Evolutionary conservation across 78 protist species (phyloP).

Genomic region (Thecamonas trahens): DNA sequence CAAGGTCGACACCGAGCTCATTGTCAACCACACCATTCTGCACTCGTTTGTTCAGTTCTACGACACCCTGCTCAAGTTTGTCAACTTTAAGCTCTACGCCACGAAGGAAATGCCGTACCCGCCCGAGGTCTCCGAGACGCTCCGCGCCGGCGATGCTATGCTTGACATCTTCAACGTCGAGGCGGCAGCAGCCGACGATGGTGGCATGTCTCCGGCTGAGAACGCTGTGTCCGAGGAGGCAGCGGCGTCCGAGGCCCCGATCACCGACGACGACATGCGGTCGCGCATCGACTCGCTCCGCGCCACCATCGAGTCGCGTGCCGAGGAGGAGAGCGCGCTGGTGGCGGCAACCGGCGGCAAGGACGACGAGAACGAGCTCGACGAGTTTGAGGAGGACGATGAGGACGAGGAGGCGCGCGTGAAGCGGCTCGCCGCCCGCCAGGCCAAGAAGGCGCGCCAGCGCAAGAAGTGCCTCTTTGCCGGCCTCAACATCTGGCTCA

Average conservation of each 20-base stretch:
- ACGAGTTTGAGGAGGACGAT: neutral
- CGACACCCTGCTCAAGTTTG: conserved; percentile 60
- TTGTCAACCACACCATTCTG: conserved; percentile 79
- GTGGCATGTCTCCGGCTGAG: neutral
- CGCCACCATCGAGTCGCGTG: conserved; percentile 12
- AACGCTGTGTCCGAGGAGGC: neutral
- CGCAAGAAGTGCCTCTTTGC: neutral
- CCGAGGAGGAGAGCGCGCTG: conserved; percentile 19
- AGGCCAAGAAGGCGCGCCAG: neutral
- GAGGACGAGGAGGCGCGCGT: neutral
- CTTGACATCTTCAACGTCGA: neutral
- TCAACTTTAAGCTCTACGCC: conserved; percentile 70
- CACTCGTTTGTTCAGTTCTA: conserved; percentile 82
- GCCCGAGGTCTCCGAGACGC: conserved; percentile 48
- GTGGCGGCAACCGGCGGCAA: conserved; percentile 16
- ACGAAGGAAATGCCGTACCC: conserved; percentile 58
- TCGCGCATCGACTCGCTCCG: neutral
- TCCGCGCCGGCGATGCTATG: too few relatives aligned
- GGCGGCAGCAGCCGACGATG: neutral
- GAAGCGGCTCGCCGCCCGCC: neutral
- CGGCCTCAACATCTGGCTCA: neutral
- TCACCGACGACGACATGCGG: neutral
- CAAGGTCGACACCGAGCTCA: conserved; percentile 14
- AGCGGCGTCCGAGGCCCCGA: neutral
- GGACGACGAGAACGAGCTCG: conserved; percentile 9